A percentile compares a stretch with the other conserved stretches of the same genome.
phyloP scores from a whole-genome alignment of 2,329 filamentous ascomycete species.

The Sclerotinia borealis region DNA sequence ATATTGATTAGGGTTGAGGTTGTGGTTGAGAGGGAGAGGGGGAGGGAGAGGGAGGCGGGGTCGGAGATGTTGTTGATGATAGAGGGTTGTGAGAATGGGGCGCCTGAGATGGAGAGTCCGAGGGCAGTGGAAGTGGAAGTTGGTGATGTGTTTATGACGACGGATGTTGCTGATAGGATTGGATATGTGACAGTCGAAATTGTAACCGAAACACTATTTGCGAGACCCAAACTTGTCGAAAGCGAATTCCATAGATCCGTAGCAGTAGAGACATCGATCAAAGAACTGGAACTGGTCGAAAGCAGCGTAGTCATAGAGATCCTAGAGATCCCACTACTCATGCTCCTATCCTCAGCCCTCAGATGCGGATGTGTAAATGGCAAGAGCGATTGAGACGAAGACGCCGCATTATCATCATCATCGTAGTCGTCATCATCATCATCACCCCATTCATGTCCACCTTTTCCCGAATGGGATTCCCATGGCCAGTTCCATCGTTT shows the following conservation, averaged over 20 bases:
- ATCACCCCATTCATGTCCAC: not conserved
- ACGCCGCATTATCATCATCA: not conserved
- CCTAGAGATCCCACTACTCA: not conserved
- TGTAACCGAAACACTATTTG: not conserved
- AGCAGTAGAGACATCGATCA: not conserved
- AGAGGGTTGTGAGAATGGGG: not conserved
- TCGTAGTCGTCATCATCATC: not conserved
- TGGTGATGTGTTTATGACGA: not conserved
- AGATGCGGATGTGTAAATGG: not conserved
- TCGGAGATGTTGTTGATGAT: not conserved
- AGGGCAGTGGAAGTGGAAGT: too few species aligned
- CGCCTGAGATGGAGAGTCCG: too few species aligned
- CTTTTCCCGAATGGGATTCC: not conserved
- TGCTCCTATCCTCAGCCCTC: not conserved
- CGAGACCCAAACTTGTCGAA: not conserved
- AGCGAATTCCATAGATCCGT: not conserved
- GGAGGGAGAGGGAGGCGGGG: not conserved
- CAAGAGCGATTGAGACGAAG: not conserved
- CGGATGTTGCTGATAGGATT: not conserved
- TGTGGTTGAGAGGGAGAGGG: not conserved
- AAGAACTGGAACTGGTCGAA: not conserved
- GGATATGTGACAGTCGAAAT: not conserved
- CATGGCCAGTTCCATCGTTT: constrained; percentile 7
- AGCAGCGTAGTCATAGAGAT: not conserved
- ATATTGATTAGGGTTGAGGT: not conserved